These are phyloP conservation scores for Microdochium paspali DNA, from an alignment of 2,329 filamentous ascomycete genomes.

Conservation along the genomic window DNA sequence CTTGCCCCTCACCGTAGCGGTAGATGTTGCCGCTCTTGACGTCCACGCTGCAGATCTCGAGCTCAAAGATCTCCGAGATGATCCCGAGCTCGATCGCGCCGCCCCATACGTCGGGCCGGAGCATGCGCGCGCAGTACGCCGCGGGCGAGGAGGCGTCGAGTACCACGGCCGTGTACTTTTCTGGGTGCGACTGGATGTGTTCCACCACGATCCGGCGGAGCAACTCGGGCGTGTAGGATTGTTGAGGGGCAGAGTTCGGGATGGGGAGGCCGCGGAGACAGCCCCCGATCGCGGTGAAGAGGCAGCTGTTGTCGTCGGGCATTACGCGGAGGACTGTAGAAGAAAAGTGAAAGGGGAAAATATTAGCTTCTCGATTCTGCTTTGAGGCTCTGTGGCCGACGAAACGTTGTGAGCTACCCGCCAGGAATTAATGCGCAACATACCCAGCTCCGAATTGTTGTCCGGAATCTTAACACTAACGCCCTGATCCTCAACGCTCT, in stretches of 20 bases:
- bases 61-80: constrained; percentile 71
- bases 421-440: background rate
- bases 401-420: no score
- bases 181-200: constrained; percentile 64
- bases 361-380: no score
- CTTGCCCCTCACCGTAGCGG: constrained; percentile 66
- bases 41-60: constrained; percentile 80
- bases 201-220: constrained; percentile 71
- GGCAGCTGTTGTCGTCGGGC: constrained; percentile 92
- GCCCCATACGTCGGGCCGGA: constrained; percentile 75
- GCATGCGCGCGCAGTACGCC: constrained; percentile 75
- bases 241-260: constrained; percentile 23
- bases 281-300: constrained; percentile 82
- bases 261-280: constrained; percentile 57
- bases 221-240: constrained; percentile 21
- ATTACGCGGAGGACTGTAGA: constrained; percentile 84
- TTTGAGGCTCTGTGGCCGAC: no score
- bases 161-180: constrained; percentile 66
- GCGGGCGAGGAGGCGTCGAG: constrained; percentile 63
- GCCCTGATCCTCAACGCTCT: constrained; percentile 26
- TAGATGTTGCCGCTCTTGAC: constrained; percentile 43
- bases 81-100: constrained; percentile 86
- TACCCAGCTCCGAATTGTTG: constrained; percentile 40
- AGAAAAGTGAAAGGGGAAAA: no score
- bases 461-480: constrained; percentile 39